Evolutionary conservation across 176 grass and related monocot species (phyloP).

Genomic region (Hordeum vulgare): DNA sequence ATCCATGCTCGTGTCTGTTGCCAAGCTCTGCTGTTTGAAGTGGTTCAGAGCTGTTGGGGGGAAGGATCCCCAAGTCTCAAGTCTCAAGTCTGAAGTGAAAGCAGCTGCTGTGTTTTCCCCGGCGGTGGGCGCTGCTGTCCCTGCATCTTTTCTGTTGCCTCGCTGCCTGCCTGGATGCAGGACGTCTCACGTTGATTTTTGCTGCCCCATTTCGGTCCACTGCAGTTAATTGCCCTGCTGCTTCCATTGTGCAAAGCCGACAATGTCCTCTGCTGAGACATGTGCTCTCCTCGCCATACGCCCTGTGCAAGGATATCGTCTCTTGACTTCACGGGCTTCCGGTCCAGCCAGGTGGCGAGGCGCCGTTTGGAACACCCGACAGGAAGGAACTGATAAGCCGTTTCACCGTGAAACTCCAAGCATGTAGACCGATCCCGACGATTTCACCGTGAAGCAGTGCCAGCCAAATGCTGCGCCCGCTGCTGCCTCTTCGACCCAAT

Average conservation of each 20-base stretch:
- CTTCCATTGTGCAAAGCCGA: constrained; percentile 11
- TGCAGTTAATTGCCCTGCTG: neutral
- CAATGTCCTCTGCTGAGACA: neutral
- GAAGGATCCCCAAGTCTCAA: neutral
- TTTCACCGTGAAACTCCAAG: neutral
- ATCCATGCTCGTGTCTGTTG: neutral
- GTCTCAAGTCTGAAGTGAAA: neutral
- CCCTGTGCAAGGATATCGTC: neutral
- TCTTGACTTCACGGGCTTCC: neutral
- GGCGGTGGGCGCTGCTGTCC: constrained; percentile 8
- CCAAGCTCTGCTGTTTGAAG: neutral
- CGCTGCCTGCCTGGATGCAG: constrained; percentile 3
- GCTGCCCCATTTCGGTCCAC: constrained; percentile 5
- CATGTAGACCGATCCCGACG: neutral
- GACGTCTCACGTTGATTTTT: neutral
- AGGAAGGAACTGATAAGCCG: neutral
- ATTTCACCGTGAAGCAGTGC: constrained; percentile 1
- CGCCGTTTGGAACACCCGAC: neutral
- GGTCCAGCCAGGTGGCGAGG: neutral
- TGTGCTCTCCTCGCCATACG: neutral
- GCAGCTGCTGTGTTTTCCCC: neutral
- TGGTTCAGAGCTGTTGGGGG: neutral
- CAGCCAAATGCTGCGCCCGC: neutral
- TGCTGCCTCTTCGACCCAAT: neutral
- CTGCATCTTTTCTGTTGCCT: neutral